These are phyloP conservation scores for Arthrobotrys sinensis DNA, from an alignment of 2,329 filamentous ascomycete genomes.

Conservation along the genomic window DNA sequence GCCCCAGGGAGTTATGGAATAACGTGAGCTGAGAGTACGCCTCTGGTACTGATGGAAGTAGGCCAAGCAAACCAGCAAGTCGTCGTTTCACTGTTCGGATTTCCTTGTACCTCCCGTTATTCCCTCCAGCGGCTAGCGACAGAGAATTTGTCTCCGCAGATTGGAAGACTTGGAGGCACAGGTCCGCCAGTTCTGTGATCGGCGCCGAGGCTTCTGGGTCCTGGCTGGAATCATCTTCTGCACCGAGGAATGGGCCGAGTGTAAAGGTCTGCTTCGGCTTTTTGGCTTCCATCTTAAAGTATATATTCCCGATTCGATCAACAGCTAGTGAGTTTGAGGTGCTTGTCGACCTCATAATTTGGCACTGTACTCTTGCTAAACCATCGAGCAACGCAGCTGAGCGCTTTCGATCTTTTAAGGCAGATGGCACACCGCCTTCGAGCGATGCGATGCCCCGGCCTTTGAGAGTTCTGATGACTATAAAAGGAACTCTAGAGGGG, in stretches of 20 bases:
- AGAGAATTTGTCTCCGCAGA: conserved; percentile 24
- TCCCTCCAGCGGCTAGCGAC: conserved; percentile 19
- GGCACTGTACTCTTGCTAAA: conserved; percentile 37
- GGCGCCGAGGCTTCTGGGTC: conserved; percentile 41
- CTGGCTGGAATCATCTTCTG: conserved; percentile 42
- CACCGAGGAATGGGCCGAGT: conserved; percentile 38
- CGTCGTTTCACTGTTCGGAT: conserved; percentile 50
- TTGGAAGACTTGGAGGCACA: conserved; percentile 57
- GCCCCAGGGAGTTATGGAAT: conserved; percentile 42
- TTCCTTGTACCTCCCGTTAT: conserved; percentile 31
- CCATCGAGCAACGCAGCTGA: conserved; percentile 42
- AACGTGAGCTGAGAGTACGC: conserved; percentile 43
- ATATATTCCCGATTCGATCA: conserved; percentile 52
- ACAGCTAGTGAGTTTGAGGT: conserved; percentile 26
- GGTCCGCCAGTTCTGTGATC: conserved; percentile 45
- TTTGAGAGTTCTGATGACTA: conserved; percentile 43
- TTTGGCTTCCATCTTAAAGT: conserved; percentile 49
- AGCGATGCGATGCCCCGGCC: conserved; percentile 31
- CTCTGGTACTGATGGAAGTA: conserved; percentile 46
- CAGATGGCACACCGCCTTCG: conserved; percentile 35
- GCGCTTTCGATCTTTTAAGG: conserved; percentile 49
- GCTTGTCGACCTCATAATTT: conserved; percentile 45
- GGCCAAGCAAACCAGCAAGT: conserved; percentile 49
- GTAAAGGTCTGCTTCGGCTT: conserved; percentile 51
- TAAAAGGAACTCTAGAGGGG: conserved; percentile 41